These are phyloP conservation scores for Coemansia sp. DNA, from an alignment of 192 early-diverging fungal genomes.

Conservation along the genomic window DNA sequence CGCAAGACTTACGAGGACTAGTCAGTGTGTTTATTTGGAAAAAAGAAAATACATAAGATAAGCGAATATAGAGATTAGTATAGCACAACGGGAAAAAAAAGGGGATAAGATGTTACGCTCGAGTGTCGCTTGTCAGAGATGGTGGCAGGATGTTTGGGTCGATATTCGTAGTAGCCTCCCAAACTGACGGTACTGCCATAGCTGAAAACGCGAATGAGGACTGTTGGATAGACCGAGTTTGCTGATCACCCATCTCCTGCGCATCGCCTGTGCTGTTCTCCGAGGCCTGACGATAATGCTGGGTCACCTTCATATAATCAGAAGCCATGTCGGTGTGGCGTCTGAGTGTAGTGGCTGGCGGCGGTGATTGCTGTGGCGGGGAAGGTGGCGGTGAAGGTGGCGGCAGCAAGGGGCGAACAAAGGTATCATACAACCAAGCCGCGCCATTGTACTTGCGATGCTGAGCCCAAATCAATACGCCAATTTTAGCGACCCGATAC, in stretches of 20 bases:
- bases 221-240: neutral
- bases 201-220: conserved; percentile 19
- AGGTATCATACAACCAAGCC: conserved; percentile 51
- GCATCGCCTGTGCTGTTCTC: neutral
- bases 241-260: neutral
- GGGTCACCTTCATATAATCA: neutral
- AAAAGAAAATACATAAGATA: neutral
- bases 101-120: neutral
- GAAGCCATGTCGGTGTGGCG: neutral
- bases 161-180: conserved; percentile 17
- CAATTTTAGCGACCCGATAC: conserved; percentile 51
- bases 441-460: conserved; percentile 53
- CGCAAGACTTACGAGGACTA: conserved; percentile 38
- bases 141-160: neutral
- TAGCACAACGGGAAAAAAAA: too few species aligned
- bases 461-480: conserved; percentile 51
- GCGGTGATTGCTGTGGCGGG: neutral
- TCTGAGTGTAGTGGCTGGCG: conserved; percentile 1
- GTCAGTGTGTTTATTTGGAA: neutral
- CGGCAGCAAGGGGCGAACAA: conserved; percentile 48
- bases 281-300: neutral
- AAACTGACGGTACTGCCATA: conserved; percentile 33
- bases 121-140: neutral
- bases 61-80: neutral
- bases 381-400: conserved; percentile 14